Evolutionary conservation across 192 early-diverging fungal species (phyloP).

Genomic region (Dispira parvispora): DNA sequence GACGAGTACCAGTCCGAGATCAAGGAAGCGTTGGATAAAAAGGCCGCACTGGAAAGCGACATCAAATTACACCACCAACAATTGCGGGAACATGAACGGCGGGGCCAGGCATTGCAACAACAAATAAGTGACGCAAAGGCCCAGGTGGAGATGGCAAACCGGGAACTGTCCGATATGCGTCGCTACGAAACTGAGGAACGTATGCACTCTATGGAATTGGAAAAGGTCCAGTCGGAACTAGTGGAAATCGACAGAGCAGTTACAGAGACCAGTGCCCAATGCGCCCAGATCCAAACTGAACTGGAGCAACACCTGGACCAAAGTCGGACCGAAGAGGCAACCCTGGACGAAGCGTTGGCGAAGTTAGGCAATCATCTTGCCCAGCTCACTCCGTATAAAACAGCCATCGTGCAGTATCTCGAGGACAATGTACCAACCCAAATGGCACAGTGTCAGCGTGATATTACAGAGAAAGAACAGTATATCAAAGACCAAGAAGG

Average conservation of each 20-base stretch:
- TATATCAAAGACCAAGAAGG: no score
- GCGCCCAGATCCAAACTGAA: no score
- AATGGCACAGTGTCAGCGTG: neutral
- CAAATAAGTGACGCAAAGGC: slow-evolving; percentile 23
- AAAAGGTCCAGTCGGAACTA: no score
- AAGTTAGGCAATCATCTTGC: neutral
- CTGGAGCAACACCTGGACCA: neutral
- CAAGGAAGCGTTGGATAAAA: no score
- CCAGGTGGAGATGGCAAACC: slow-evolving; percentile 23
- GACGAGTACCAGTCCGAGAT: no score
- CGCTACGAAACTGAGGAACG: no score
- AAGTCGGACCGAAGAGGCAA: neutral
- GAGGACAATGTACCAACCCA: neutral
- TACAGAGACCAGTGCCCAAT: no score
- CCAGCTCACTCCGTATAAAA: neutral
- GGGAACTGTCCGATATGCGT: neutral
- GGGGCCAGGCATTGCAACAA: slow-evolving; percentile 15
- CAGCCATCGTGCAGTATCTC: neutral
- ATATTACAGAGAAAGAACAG: neutral
- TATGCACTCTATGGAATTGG: no score
- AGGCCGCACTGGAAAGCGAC: no score
- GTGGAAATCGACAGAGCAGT: no score
- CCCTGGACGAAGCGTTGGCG: neutral
- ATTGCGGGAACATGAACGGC: slow-evolving; percentile 15
- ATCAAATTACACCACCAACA: no score